These are phyloP conservation scores for Aspergillus sp. DNA, from an alignment of 2,329 filamentous ascomycete species.

Conservation along the genomic window DNA sequence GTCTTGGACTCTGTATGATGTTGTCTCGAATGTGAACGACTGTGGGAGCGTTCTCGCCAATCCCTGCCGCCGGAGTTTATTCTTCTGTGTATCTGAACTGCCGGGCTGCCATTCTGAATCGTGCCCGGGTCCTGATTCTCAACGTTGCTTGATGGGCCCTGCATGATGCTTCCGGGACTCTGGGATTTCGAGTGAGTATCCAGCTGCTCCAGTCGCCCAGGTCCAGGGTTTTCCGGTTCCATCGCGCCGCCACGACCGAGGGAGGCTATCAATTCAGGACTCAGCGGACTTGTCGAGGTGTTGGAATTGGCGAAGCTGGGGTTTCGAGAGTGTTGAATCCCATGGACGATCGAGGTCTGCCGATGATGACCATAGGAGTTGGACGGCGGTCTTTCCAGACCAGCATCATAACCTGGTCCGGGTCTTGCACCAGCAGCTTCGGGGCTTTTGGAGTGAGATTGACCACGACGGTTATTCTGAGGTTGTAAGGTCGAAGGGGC, in stretches of 20 bases:
- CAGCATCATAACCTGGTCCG: constrained; percentile 30
- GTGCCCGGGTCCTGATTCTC: constrained; percentile 33
- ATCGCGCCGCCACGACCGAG: constrained; percentile 53
- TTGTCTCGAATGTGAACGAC: constrained; percentile 70
- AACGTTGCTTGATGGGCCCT: constrained; percentile 29
- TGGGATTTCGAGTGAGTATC: constrained; percentile 24
- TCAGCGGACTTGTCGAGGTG: constrained; percentile 73
- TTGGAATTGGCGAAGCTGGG: constrained; percentile 67
- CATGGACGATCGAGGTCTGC: constrained; percentile 95
- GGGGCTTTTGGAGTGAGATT: constrained; percentile 40
- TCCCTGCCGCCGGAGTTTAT: constrained; percentile 60
- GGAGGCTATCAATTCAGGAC: constrained; percentile 76
- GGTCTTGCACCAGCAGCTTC: constrained; percentile 32
- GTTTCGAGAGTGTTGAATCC: constrained; percentile 84
- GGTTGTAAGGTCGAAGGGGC: constrained; percentile 31
- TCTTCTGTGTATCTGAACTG: constrained; percentile 28
- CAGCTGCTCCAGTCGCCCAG: constrained; percentile 26
- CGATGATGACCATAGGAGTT: constrained; percentile 79
- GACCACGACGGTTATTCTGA: constrained; percentile 30
- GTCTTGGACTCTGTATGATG: constrained; percentile 75
- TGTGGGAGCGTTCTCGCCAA: constrained; percentile 67
- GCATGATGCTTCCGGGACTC: constrained; percentile 38
- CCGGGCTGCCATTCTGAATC: constrained; percentile 17
- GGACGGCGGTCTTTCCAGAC: constrained; percentile 38
- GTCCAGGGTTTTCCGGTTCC: constrained; percentile 42